Base-by-base conservation (phyloP, 2,329 filamentous ascomycete species). In the Lasiodiplodia citricola region DNA sequence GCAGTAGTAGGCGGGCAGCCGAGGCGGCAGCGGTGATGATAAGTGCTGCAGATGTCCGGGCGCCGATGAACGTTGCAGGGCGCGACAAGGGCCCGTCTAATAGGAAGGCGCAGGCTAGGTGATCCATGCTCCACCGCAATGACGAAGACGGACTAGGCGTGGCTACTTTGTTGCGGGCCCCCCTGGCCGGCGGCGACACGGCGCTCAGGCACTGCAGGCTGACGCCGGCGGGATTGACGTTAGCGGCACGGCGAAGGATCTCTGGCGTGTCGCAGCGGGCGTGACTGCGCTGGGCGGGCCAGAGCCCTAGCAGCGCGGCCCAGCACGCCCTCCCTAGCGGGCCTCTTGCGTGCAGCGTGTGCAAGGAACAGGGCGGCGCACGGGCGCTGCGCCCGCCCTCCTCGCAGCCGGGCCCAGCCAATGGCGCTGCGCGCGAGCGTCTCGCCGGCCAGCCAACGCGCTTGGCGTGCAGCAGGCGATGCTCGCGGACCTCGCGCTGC, bases 31-130 rank as follows among this genome's bases (percentile, higher is more conserved):
- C 58, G 67, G 58, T 66, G 38, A 58, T 63, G 64, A 70, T 67
- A 68, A 70, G 68, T 70, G 64, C 37, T 44, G 57, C 57, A 62
- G 57, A 62, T 62, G 57, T 62, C 57, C 57, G 55, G 38, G 56
- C 38, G 56, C 50, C 60, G 68, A 66, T 51, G 68, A 23, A 56
- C 54, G 63, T 66, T 67, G 62, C 64, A 70, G 58, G 64, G 64
- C 65, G 64, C 60, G 65, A 70, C 64, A 70, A 64, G 60, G 60
- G 60, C 60, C 44, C 28, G 60, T 64, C 60, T 64, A 66, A 69
- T 66, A 66, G 67, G 67, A 69, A 69, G 67, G 67, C 65, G 37
- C 67, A 69, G 67, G 67, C 67, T 69, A 69, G 60, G 62, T 56
- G 66, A 68, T 64, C 60, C 47, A 64, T 64, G 60, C 60, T 64